phyloP scores from a whole-genome alignment of 768 basidiomycete genomes.

The Leccinum subtestaceum region DNA sequence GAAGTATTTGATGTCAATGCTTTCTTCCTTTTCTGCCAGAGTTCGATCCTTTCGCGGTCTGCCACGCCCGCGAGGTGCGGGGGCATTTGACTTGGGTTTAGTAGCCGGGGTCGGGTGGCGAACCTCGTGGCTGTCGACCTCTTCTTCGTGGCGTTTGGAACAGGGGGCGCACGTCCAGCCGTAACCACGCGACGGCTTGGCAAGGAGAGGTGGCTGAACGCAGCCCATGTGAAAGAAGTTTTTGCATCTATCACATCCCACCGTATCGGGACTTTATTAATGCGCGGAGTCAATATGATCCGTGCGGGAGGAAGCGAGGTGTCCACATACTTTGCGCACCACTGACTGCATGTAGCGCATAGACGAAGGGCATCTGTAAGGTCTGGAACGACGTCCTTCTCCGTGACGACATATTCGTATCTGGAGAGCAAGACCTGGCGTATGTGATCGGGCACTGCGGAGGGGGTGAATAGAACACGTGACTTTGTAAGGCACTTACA shows the following conservation, averaged over 20 bases:
- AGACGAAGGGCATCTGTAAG: slow-evolving; percentile 82
- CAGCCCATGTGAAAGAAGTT: slow-evolving; percentile 93
- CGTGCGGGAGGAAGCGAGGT: slow-evolving; percentile 10
- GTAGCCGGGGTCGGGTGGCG: slow-evolving; percentile 54
- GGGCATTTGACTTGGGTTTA: slow-evolving; percentile 68
- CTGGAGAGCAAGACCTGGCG: slow-evolving; percentile 70
- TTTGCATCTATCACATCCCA: slow-evolving; percentile 90
- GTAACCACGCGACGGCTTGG: slow-evolving; percentile 94
- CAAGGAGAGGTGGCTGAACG: slow-evolving; percentile 84
- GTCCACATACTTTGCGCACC: slow-evolving; percentile 79
- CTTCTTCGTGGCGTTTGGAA: slow-evolving; percentile 81
- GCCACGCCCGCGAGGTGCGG: slow-evolving; percentile 68
- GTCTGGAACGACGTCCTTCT: slow-evolving; percentile 90
- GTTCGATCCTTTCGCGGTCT: slow-evolving; percentile 73
- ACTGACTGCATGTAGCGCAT: slow-evolving; percentile 82
- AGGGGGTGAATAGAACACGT: slow-evolving; percentile 16
- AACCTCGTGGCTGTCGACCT: slow-evolving; percentile 73
- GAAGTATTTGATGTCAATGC: slow-evolving; percentile 75
- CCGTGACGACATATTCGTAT: slow-evolving; percentile 94
- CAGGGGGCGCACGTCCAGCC: slow-evolving; percentile 98
- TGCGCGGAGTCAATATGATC: slow-evolving; percentile 24
- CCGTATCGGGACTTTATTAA: slow-evolving; percentile 67
- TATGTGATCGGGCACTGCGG: slow-evolving; percentile 78
- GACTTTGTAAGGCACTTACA: slow-evolving; percentile 49
- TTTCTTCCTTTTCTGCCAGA: slow-evolving; percentile 76